phyloP scores from a whole-genome alignment of 2,329 filamentous ascomycete genomes.

The Leptoxyphium fumago region DNA sequence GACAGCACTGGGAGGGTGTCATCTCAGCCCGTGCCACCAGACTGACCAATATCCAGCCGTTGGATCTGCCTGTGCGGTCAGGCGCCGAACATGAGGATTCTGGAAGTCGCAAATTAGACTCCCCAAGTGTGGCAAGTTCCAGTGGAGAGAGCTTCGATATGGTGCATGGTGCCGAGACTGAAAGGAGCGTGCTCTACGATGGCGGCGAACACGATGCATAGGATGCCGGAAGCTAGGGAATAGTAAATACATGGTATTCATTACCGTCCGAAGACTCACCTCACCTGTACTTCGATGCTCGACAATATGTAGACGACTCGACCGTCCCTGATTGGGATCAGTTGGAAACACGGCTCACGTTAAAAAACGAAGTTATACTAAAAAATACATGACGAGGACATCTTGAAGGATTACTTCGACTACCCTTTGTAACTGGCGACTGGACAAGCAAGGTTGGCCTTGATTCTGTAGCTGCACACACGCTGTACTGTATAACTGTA shows the following conservation, averaged over 20 bases:
- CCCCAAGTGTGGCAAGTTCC: slow-evolving; percentile 9
- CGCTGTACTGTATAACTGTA: too few species aligned
- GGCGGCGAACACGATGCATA: slow-evolving; percentile 8
- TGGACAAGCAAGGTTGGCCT: too few species aligned
- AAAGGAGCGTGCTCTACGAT: slow-evolving; percentile 16
- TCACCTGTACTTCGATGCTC: slow-evolving; percentile 20
- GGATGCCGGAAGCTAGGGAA: background rate
- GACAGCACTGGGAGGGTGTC: slow-evolving; percentile 24
- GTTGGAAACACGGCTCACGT: too few species aligned
- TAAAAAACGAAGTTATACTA: too few species aligned
- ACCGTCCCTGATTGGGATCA: too few species aligned
- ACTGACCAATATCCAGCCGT: slow-evolving; percentile 4
- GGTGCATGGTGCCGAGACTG: slow-evolving; percentile 30
- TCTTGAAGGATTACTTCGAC: too few species aligned
- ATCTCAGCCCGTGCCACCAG: slow-evolving; percentile 2
- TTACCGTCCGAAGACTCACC: slow-evolving; percentile 9
- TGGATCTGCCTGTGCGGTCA: slow-evolving; percentile 5
- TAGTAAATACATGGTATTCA: background rate
- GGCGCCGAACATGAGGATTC: slow-evolving; percentile 15
- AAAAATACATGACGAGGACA: too few species aligned
- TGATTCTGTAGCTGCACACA: too few species aligned
- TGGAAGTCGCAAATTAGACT: background rate
- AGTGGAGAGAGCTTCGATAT: slow-evolving; percentile 30
- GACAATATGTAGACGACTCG: slow-evolving; percentile 20
- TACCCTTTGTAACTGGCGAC: too few species aligned